Evolutionary conservation across 2,329 filamentous ascomycete genomes (phyloP).

Genomic region (Diaporthe sp.): DNA sequence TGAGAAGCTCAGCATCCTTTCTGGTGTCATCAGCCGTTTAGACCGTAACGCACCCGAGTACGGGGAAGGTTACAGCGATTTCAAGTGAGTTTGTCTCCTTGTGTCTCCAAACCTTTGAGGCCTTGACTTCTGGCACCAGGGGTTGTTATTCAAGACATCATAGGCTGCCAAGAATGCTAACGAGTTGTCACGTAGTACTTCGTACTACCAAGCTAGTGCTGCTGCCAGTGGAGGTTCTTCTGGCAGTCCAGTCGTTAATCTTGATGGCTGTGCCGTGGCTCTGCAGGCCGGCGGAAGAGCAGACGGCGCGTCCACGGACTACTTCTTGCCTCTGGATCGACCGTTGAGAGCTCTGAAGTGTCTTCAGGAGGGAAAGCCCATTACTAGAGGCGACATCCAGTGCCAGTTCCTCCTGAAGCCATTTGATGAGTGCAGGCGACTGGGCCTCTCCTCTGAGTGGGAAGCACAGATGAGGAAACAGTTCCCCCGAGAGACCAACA

Average conservation of each 20-base stretch:
- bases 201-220: conserved; percentile 98
- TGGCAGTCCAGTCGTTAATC: conserved; percentile 97
- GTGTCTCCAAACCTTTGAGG: background rate
- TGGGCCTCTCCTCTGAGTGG: conserved; percentile 87
- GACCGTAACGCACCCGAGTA: conserved; percentile 98
- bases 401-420: conserved; percentile 97
- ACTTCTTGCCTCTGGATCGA: conserved; percentile 94
- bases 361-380: conserved; percentile 79
- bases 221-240: conserved; percentile 97
- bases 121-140: background rate
- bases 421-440: conserved; percentile 93
- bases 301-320: conserved; percentile 96
- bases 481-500: conserved; percentile 94
- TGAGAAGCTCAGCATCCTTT: conserved; percentile 97
- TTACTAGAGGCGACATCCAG: conserved; percentile 96
- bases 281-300: conserved; percentile 93
- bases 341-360: conserved; percentile 89
- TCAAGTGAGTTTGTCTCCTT: conserved; percentile 66
- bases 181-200: conserved; percentile 55
- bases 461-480: conserved; percentile 85
- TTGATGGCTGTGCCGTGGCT: conserved; percentile 91
- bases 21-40: conserved; percentile 94
- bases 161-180: background rate
- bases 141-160: background rate
- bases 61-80: conserved; percentile 92